These are phyloP conservation scores for Nemania diffusa DNA, from an alignment of 2,329 filamentous ascomycete genomes.

Conservation along the genomic window DNA sequence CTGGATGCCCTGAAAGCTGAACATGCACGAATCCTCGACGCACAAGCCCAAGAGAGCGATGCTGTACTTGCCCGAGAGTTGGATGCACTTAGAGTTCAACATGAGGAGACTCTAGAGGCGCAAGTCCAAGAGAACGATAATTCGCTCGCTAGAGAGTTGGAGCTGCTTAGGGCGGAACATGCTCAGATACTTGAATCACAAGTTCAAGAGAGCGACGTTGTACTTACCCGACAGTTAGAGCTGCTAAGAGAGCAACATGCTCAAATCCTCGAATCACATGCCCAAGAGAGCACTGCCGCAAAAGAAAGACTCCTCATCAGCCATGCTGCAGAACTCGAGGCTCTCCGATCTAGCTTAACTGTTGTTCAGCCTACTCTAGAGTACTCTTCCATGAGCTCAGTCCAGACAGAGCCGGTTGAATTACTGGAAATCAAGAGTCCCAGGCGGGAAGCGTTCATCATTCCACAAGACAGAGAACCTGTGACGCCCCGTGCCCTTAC, in stretches of 20 bases:
- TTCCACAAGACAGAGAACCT: conserved; percentile 59
- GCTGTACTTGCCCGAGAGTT: conserved; percentile 39
- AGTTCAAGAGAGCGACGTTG: conserved; percentile 39
- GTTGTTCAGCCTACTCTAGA: conserved; percentile 48
- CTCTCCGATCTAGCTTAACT: conserved; percentile 44
- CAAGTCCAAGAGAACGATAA: conserved; percentile 31
- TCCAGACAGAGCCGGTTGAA: conserved; percentile 59
- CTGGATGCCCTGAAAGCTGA: conserved; percentile 42
- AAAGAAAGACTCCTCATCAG: conserved; percentile 42
- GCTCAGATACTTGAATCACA: conserved; percentile 39
- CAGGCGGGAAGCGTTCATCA: conserved; percentile 66
- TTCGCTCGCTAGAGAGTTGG: conserved; percentile 40
- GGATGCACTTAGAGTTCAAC: conserved; percentile 25
- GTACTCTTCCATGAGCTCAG: conserved; percentile 58
- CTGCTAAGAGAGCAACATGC: conserved; percentile 39
- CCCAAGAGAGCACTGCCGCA: conserved; percentile 41
- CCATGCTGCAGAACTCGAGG: conserved; percentile 48
- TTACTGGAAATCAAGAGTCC: conserved; percentile 57
- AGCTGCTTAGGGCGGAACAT: conserved; percentile 40
- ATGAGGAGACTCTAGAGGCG: neutral
- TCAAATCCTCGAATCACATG: conserved; percentile 40
- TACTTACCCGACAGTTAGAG: conserved; percentile 41
- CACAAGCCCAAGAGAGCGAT: conserved; percentile 42
- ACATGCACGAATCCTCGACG: conserved; percentile 37
- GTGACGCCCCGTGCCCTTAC: conserved; percentile 55